These are phyloP conservation scores for Gelatoporia subvermispora DNA, from an alignment of 768 basidiomycete species.

Conservation along the genomic window DNA sequence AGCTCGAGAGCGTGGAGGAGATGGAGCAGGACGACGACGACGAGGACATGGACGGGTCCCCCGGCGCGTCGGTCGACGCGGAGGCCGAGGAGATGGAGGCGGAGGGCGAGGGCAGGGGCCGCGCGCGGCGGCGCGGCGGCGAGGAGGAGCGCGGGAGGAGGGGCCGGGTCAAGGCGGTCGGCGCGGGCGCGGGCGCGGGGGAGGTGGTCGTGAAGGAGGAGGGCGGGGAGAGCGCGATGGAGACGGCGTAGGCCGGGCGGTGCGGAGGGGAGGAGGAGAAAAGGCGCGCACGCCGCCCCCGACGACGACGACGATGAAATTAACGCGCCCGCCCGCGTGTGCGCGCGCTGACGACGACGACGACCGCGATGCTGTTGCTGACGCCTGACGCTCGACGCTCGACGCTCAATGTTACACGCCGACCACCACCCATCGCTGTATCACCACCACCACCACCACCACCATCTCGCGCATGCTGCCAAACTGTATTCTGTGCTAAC, in stretches of 20 bases:
- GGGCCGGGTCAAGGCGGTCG: slow-evolving; percentile 20
- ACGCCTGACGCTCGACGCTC: too few species aligned
- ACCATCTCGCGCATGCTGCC: too few species aligned
- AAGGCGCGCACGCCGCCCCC: too few species aligned
- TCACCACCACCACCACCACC: too few species aligned
- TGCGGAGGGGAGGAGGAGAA: too few species aligned
- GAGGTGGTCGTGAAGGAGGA: slow-evolving; percentile 23
- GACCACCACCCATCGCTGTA: too few species aligned
- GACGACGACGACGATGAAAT: background rate
- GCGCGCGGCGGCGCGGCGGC: slow-evolving; percentile 11
- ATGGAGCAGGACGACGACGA: slow-evolving; percentile 19
- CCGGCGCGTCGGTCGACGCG: slow-evolving; percentile 9
- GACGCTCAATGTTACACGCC: too few species aligned
- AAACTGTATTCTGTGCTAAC: too few species aligned
- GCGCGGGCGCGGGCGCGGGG: slow-evolving; percentile 12
- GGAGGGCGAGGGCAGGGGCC: slow-evolving; percentile 10
- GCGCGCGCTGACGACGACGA: too few species aligned
- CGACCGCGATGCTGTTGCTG: too few species aligned
- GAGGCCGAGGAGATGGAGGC: slow-evolving; percentile 19
- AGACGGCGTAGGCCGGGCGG: slow-evolving; percentile 16
- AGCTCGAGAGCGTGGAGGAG: slow-evolving; percentile 27
- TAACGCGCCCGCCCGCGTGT: too few species aligned
- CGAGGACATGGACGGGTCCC: slow-evolving; percentile 13
- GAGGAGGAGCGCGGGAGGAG: slow-evolving; percentile 22
- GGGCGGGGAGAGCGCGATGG: slow-evolving; percentile 22